Conservation (phyloP, 345 rosid species). For the Populus tremula region DNA sequence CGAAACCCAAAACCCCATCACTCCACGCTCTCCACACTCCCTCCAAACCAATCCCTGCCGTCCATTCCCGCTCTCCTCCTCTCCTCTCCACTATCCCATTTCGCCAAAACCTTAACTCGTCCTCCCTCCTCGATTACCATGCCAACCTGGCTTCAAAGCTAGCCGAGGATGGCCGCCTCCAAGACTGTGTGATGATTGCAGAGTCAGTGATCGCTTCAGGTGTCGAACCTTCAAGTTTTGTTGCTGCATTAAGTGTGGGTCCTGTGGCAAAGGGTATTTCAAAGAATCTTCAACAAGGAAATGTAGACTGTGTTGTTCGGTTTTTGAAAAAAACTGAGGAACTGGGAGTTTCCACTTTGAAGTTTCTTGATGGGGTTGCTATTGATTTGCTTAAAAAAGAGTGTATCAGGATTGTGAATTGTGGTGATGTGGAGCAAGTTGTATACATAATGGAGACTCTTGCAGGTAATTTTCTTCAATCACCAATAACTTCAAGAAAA, state of each 20-base stretch:
- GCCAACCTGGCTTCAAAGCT: constrained; percentile 62
- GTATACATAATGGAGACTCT: constrained; percentile 67
- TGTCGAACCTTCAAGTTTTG: constrained; percentile 47
- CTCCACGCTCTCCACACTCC: constrained; percentile 24
- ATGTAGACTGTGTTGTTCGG: constrained; percentile 43
- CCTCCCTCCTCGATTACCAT: constrained; percentile 31
- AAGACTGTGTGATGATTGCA: constrained; percentile 52
- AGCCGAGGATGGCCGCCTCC: constrained; percentile 65
- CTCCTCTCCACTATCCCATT: constrained; percentile 33
- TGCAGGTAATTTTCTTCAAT: constrained; percentile 40
- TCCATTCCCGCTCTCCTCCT: constrained; percentile 27
- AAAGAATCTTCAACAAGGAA: constrained; percentile 53
- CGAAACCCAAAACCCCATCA: constrained; percentile 21
- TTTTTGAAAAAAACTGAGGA: constrained; percentile 50
- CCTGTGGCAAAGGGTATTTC: constrained; percentile 51
- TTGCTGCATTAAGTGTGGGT: constrained; percentile 37
- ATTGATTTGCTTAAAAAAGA: constrained; percentile 49
- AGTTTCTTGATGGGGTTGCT: constrained; percentile 43
- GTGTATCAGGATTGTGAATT: constrained; percentile 49
- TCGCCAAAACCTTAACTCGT: constrained; percentile 24
- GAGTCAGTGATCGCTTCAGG: constrained; percentile 59
- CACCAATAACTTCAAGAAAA: too few relatives aligned
- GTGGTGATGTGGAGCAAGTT: constrained; percentile 48
- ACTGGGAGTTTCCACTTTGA: constrained; percentile 54
- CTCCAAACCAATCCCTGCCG: constrained; percentile 22